phyloP scores from a whole-genome alignment of 2,329 filamentous ascomycete species.

The Pseudogymnoascus sp. region DNA sequence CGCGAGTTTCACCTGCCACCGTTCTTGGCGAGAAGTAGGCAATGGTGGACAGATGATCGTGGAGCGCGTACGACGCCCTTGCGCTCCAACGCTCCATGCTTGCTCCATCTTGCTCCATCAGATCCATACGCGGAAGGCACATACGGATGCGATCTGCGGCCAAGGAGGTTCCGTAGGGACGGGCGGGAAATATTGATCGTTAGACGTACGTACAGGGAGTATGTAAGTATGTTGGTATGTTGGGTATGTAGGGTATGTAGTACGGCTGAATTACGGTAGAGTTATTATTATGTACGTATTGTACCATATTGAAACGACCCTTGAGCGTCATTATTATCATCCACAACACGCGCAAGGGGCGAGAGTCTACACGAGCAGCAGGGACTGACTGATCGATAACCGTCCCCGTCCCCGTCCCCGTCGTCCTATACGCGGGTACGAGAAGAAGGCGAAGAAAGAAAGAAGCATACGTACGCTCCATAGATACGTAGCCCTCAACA shows the following conservation, averaged over 20 bases:
- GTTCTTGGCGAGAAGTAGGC: neutral
- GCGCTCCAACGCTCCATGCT: neutral
- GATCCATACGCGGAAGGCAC: slow-evolving; percentile 4
- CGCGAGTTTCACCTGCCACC: slow-evolving; percentile 3
- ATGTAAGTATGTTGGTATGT: too few relatives aligned
- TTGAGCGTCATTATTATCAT: slow-evolving; percentile 5
- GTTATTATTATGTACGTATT: neutral
- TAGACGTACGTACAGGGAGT: neutral
- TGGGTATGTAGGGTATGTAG: too few relatives aligned
- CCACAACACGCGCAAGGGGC: neutral
- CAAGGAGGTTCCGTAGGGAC: neutral
- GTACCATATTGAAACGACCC: neutral
- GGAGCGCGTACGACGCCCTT: neutral
- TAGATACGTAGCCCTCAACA: neutral
- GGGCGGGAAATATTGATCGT: slow-evolving; percentile 8
- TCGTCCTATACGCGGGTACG: neutral
- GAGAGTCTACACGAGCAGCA: too few relatives aligned
- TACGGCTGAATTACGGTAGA: neutral
- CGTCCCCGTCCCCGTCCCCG: neutral
- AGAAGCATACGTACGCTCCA: neutral
- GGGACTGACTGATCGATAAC: neutral
- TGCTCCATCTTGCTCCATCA: neutral
- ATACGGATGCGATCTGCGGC: neutral
- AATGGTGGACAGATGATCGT: slow-evolving; percentile 5
- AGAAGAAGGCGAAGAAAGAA: neutral